Base-by-base conservation (phyloP, 2,329 filamentous ascomycete genomes). In the Teratosphaeria epicoccoides region DNA sequence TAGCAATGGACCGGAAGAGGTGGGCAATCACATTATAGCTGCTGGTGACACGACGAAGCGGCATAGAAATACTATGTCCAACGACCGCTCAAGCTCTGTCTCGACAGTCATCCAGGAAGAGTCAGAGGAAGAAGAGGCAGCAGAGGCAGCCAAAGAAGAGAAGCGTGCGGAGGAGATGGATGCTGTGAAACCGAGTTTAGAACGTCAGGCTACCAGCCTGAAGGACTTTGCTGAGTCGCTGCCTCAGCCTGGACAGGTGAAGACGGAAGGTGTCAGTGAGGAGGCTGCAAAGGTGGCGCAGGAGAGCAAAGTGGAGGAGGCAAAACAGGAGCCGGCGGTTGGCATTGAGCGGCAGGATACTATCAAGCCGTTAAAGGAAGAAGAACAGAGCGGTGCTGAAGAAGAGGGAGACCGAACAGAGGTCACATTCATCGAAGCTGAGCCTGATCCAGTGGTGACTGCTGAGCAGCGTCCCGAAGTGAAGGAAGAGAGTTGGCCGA, bases 91-190 rank as follows among this genome's bases (percentile, higher is more conserved):
- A 49, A 70, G 59, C 3, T 79, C 84, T 4, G 85, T 95, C 20
- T 82, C 83, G 1, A 93, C 88, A 0, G 88, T 95, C 12, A 78
- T 88, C 29, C 88, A 95, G 66, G 82, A 88, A 47, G 83, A 87
- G 51, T 88, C 94, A 61, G 89, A 95, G 54, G 61, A 63, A 20
- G 61, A 67, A 23, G 59, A 61, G 6, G 61, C 33, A 17, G 33
- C 33, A 9, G 33, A 40, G n/a, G 33, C 33, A 17, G 33, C 33
- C 33, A 48, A 33, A 29, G 20, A 2, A 9, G 44, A 23, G 44
- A 28, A 6, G 25, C 44, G 25, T 4, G 25, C 23, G 11, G 23
- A 48, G 25, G 45, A 28, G 43, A 26, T 49, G 24, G 40, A 54
- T 14, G 11, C 24, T 7, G 45, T 10, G 28, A 25, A 46, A 54